Conservation (phyloP, 371 early-diverging fungal genomes). For the Mortierella sp. region DNA sequence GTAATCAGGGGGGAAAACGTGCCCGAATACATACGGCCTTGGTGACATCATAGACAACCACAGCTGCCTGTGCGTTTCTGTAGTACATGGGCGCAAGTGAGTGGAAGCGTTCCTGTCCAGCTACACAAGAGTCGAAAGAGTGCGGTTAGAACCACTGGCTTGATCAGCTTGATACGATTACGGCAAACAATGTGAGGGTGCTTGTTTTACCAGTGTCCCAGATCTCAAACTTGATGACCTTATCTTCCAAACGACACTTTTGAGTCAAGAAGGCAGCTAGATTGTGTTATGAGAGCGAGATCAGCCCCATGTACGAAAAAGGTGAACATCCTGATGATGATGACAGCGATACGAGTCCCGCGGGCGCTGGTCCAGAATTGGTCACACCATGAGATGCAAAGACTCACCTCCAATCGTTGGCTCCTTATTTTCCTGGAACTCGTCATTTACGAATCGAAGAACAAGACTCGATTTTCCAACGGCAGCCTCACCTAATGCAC, state of each 20-base stretch:
- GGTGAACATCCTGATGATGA: too few relatives aligned
- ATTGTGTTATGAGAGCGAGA: background rate
- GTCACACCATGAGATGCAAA: background rate
- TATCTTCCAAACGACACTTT: conserved; percentile 73
- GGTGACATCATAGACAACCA: conserved; percentile 98
- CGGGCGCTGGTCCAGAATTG: background rate
- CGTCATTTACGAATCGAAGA: conserved; percentile 91
- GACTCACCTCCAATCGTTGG: conserved; percentile 94
- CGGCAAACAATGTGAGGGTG: background rate
- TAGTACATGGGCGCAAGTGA: conserved; percentile 99
- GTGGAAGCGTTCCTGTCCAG: conserved; percentile 92
- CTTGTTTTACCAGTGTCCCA: conserved; percentile 84
- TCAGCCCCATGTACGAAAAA: too few relatives aligned
- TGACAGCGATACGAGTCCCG: too few relatives aligned
- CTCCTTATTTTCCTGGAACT: conserved; percentile 95
- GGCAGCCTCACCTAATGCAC: conserved; percentile 80
- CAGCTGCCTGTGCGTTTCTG: conserved; percentile 95
- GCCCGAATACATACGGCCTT: conserved; percentile 78
- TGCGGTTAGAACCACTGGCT: background rate
- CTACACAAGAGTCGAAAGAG: background rate
- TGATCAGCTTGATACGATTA: background rate
- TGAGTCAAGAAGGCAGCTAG: conserved; percentile 86
- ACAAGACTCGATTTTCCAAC: conserved; percentile 88
- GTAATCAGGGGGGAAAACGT: too few relatives aligned
- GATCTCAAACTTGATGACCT: conserved; percentile 84